phyloP scores from a whole-genome alignment of 2,329 filamentous ascomycete species.

The Trichoderma gracile region DNA sequence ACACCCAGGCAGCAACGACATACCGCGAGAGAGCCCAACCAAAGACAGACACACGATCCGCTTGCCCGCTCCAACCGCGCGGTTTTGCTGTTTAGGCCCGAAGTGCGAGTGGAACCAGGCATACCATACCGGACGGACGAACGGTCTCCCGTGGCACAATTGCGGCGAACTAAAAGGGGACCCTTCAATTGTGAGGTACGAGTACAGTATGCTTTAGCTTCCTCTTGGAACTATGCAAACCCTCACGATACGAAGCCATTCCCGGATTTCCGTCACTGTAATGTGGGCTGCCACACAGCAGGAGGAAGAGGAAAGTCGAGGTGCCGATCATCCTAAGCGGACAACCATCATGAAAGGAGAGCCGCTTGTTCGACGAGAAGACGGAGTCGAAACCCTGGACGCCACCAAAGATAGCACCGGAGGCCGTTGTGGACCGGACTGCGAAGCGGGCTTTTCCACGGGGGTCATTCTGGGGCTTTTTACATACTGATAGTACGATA shows the following conservation, averaged over 20 bases:
- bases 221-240: background rate
- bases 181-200: background rate
- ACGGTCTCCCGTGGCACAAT: background rate
- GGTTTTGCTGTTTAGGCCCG: slow-evolving; percentile 18
- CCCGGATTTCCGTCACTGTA: background rate
- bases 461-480: background rate
- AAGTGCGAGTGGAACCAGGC: slow-evolving; percentile 19
- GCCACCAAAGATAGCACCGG: slow-evolving; percentile 13
- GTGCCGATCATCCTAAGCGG: background rate
- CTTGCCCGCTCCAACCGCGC: slow-evolving; percentile 15
- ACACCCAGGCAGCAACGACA: no score
- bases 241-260: background rate
- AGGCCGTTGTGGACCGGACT: slow-evolving; percentile 9
- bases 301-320: background rate
- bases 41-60: background rate
- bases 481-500: no score
- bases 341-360: background rate
- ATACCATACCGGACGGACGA: background rate
- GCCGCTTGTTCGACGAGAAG: background rate
- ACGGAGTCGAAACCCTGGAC: slow-evolving; percentile 1
- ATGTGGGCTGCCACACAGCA: background rate
- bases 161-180: background rate
- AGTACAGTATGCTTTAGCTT: background rate
- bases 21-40: background rate
- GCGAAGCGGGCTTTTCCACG: background rate